Evolutionary conservation across 1,284 basidiomycete genomes (phyloP).

Genomic region (Anthracocystis setariae): DNA sequence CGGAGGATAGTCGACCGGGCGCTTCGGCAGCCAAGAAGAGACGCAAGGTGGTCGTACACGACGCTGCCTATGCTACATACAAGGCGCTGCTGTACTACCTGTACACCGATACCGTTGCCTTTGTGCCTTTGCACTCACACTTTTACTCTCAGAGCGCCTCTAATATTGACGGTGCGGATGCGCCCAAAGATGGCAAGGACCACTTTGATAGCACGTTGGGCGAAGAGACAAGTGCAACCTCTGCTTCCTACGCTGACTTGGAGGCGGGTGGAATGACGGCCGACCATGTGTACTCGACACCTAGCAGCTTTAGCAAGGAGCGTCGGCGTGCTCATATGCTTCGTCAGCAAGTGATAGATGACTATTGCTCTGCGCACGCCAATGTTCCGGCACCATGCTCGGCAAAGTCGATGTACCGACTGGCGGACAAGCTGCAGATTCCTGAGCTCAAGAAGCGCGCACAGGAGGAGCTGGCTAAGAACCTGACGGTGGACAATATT

Average conservation of each 20-base stretch:
- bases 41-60: slow-evolving; percentile 72
- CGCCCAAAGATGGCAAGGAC: background rate
- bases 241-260: slow-evolving; percentile 7
- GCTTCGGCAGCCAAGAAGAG: slow-evolving; percentile 30
- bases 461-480: slow-evolving; percentile 79
- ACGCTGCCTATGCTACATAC: slow-evolving; percentile 84
- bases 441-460: slow-evolving; percentile 77
- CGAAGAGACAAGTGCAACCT: background rate
- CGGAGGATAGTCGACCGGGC: slow-evolving; percentile 2
- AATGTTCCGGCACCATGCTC: slow-evolving; percentile 80
- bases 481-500: slow-evolving; percentile 80
- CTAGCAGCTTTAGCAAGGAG: slow-evolving; percentile 22
- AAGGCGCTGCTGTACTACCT: slow-evolving; percentile 84
- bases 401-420: slow-evolving; percentile 84
- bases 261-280: slow-evolving; percentile 5
- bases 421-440: slow-evolving; percentile 77
- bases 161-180: slow-evolving; percentile 8
- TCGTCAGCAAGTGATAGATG: slow-evolving; percentile 51
- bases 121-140: slow-evolving; percentile 80
- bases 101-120: slow-evolving; percentile 84
- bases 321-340: slow-evolving; percentile 29
- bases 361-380: slow-evolving; percentile 66
- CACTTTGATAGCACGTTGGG: background rate
- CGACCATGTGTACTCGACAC: background rate
- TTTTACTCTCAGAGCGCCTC: slow-evolving; percentile 65